These are phyloP conservation scores for Prunus davidiana DNA, from an alignment of 306 rosid genomes.

Conservation along the genomic window DNA sequence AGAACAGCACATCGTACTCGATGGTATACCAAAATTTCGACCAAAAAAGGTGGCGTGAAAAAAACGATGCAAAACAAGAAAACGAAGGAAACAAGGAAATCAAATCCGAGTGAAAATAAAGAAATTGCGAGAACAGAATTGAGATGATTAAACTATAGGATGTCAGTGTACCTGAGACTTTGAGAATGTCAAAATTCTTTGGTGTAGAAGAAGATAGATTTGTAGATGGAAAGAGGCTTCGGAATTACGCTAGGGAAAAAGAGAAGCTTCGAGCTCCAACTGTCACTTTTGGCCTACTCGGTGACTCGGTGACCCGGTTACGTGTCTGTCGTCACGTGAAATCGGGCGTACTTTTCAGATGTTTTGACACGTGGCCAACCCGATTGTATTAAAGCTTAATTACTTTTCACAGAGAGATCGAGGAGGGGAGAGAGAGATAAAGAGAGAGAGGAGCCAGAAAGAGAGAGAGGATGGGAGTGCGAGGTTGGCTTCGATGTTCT, in stretches of 20 bases:
- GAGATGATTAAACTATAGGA: background rate
- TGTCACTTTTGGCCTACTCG: background rate
- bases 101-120: background rate
- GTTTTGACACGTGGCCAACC: background rate
- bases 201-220: slow-evolving; percentile 7
- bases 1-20: background rate
- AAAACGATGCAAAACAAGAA: background rate
- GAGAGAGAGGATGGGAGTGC: too few relatives aligned
- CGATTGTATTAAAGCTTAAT: background rate
- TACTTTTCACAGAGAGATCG: too few relatives aligned
- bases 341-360: background rate
- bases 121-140: background rate
- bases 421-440: too few relatives aligned
- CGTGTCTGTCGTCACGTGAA: slow-evolving; percentile 6
- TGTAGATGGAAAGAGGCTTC: background rate
- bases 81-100: background rate
- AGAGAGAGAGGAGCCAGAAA: too few relatives aligned
- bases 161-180: background rate
- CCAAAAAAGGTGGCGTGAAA: background rate
- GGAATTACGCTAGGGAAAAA: background rate
- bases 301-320: background rate
- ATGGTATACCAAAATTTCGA: background rate
- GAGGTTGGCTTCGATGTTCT: too few relatives aligned
- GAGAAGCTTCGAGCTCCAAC: background rate
- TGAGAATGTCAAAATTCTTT: background rate